Evolutionary conservation across 768 basidiomycete genomes (phyloP).

Genomic region (Pisolithus tinctorius): DNA sequence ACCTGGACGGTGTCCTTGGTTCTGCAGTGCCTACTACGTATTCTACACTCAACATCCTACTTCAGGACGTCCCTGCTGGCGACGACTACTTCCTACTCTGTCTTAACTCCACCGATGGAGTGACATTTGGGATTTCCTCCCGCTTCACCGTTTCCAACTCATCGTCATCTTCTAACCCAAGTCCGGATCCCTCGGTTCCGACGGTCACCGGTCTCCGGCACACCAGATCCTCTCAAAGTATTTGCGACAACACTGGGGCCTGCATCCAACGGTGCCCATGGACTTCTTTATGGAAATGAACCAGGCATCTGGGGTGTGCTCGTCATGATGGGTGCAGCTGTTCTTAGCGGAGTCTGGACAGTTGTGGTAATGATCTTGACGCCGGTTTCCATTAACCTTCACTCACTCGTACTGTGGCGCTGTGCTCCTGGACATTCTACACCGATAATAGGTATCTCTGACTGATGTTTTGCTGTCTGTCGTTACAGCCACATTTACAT

Average conservation of each 20-base stretch:
- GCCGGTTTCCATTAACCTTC: neutral
- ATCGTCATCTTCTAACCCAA: constrained; percentile 22
- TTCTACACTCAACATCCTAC: constrained; percentile 48
- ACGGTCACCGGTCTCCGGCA: constrained; percentile 64
- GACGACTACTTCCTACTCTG: constrained; percentile 78
- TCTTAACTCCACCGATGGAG: constrained; percentile 63
- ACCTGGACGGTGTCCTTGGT: neutral
- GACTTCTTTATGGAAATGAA: neutral
- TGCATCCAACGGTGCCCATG: constrained; percentile 6
- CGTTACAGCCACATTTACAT: neutral
- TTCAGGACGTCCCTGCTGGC: constrained; percentile 58
- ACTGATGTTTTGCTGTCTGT: neutral
- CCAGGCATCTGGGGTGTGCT: constrained; percentile 8
- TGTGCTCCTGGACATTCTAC: neutral
- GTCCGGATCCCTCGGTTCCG: constrained; percentile 37
- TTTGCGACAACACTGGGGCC: constrained; percentile 23
- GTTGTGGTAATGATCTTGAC: constrained; percentile 10
- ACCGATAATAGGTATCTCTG: neutral
- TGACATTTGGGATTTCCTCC: constrained; percentile 54
- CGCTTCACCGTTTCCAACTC: constrained; percentile 52
- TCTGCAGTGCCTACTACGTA: constrained; percentile 30
- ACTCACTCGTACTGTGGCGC: neutral
- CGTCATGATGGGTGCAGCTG: constrained; percentile 11
- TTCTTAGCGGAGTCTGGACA: constrained; percentile 20
- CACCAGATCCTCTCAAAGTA: constrained; percentile 46